These are phyloP conservation scores for Diutina catenulata DNA, from an alignment of 1,139 yeast genomes.

Conservation along the genomic window DNA sequence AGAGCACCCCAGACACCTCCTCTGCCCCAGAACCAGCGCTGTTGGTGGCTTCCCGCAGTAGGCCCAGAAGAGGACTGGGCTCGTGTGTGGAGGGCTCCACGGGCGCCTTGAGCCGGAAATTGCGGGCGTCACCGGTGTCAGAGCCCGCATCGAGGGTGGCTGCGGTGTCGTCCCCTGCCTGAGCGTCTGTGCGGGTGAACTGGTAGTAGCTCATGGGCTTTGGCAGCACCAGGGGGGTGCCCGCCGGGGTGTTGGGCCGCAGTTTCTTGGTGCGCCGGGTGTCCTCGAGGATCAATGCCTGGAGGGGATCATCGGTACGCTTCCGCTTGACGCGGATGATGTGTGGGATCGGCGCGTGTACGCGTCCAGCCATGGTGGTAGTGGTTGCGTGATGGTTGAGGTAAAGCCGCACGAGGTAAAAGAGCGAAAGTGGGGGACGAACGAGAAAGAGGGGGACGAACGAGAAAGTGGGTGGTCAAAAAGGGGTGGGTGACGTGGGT, in stretches of 20 bases:
- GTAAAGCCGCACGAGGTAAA: no score
- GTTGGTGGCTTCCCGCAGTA: no score
- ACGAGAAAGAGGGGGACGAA: no score
- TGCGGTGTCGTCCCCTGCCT: slow-evolving; percentile 8
- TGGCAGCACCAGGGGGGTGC: slow-evolving; percentile 11
- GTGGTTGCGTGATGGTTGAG: no score
- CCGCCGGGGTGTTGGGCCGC: slow-evolving; percentile 24
- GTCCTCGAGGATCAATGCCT: slow-evolving; percentile 48
- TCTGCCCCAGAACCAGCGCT: no score
- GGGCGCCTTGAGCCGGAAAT: background rate
- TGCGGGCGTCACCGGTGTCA: background rate
- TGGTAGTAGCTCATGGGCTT: slow-evolving; percentile 33
- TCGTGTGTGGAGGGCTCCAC: no score
- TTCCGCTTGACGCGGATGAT: slow-evolving; percentile 75
- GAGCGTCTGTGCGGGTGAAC: slow-evolving; percentile 51
- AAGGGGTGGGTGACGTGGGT: no score
- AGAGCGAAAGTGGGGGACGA: no score
- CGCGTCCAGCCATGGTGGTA: no score
- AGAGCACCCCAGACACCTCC: slow-evolving; percentile 26
- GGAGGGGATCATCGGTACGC: slow-evolving; percentile 76
- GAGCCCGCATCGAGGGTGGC: background rate
- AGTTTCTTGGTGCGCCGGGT: slow-evolving; percentile 23
- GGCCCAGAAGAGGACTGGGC: no score
- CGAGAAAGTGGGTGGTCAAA: no score
- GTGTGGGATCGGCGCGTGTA: background rate